phyloP scores from a whole-genome alignment of 495 filamentous ascomycete species.

The Choiromyces venosus region DNA sequence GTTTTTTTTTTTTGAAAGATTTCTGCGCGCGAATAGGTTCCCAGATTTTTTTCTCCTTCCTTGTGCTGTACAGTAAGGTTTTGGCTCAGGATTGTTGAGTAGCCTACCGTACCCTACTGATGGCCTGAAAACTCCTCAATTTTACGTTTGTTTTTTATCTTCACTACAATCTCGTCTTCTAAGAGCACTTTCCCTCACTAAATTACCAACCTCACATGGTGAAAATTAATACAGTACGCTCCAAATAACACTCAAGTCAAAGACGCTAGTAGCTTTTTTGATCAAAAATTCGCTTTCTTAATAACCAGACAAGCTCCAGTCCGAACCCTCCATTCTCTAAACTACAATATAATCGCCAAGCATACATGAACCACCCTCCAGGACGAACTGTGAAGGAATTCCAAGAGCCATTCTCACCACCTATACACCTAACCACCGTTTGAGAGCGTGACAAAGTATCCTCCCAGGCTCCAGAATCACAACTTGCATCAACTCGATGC shows the following conservation, averaged over 20 bases:
- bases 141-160: background rate
- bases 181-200: background rate
- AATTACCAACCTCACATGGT: background rate
- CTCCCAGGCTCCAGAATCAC: constrained; percentile 21
- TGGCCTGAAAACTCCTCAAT: too few relatives aligned
- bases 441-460: constrained; percentile 12
- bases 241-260: background rate
- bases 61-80: too few relatives aligned
- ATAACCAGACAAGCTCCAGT: background rate
- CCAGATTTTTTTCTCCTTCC: background rate
- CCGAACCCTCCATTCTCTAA: background rate
- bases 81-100: background rate
- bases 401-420: background rate
- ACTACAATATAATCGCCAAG: background rate
- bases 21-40: background rate
- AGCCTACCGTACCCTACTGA: too few relatives aligned
- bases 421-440: background rate
- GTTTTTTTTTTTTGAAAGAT: background rate
- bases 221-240: background rate
- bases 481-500: constrained; percentile 12
- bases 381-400: background rate
- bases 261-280: background rate
- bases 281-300: background rate
- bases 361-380: background rate
- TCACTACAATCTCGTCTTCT: background rate